Conservation (phyloP, 805 yeast genomes). For the Barnettozyma siamensis region DNA sequence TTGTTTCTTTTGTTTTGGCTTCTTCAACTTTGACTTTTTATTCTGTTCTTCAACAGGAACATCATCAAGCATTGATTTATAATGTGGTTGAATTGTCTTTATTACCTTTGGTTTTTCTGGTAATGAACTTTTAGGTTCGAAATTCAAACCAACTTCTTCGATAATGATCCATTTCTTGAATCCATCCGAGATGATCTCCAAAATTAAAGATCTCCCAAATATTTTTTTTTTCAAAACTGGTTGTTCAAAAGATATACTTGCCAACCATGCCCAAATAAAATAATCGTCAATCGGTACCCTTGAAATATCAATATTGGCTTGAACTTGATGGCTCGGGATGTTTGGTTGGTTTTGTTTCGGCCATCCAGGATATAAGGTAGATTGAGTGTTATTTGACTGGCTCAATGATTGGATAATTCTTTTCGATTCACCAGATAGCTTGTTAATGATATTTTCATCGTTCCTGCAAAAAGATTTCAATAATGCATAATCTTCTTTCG, state of each 20-base stretch:
- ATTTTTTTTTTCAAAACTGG: constrained; percentile 54
- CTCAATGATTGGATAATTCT: constrained; percentile 42
- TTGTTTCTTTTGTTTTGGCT: constrained; percentile 5
- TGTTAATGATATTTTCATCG: constrained; percentile 48
- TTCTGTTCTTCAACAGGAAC: constrained; percentile 8
- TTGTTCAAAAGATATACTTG: constrained; percentile 70
- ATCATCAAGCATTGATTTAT: constrained; percentile 21
- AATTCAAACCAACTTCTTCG: constrained; percentile 40
- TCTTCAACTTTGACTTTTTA: constrained; percentile 7
- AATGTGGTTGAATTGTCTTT: constrained; percentile 17
- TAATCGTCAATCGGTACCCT: constrained; percentile 78
- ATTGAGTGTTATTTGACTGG: constrained; percentile 23
- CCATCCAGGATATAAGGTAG: constrained; percentile 39
- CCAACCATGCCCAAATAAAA: constrained; percentile 89
- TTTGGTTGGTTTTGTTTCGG: constrained; percentile 25
- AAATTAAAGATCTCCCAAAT: constrained; percentile 77
- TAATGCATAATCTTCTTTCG: constrained; percentile 73
- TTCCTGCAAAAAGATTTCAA: constrained; percentile 65
- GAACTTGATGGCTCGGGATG: constrained; percentile 10
- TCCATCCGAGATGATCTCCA: constrained; percentile 74
- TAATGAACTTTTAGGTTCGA: background rate
- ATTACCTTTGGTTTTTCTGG: constrained; percentile 18
- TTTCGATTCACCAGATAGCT: constrained; percentile 69
- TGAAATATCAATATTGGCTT: constrained; percentile 34
- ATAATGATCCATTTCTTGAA: constrained; percentile 74